These are phyloP conservation scores for Colletotrichum australisinense DNA, from an alignment of 2,329 filamentous ascomycete genomes.

Conservation along the genomic window DNA sequence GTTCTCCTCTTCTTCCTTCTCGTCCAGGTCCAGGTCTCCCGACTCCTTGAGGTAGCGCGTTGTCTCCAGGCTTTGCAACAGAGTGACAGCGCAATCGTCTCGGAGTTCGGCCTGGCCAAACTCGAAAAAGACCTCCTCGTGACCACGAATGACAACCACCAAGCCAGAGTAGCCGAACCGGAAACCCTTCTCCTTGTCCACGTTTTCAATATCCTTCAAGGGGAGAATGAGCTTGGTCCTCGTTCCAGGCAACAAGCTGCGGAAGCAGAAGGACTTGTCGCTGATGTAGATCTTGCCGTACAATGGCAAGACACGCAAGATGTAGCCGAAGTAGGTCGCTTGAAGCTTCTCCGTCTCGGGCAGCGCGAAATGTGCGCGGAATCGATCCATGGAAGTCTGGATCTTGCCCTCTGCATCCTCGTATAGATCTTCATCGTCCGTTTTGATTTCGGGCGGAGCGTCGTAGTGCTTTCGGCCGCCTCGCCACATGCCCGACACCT, in stretches of 20 bases:
- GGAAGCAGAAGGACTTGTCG: constrained; percentile 88
- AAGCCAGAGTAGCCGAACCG: constrained; percentile 91
- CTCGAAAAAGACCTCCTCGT: constrained; percentile 97
- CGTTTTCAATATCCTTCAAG: constrained; percentile 90
- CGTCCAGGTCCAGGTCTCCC: constrained; percentile 73
- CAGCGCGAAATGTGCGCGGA: constrained; percentile 91
- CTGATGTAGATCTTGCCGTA: constrained; percentile 98
- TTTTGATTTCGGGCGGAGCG: constrained; percentile 63
- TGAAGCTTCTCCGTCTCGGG: constrained; percentile 84
- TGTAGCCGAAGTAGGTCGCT: constrained; percentile 90
- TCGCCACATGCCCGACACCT: constrained; percentile 97
- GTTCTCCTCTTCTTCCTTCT: constrained; percentile 76
- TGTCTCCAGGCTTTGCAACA: constrained; percentile 81
- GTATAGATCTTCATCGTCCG: constrained; percentile 65
- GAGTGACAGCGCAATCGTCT: constrained; percentile 88
- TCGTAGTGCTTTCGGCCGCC: constrained; percentile 91
- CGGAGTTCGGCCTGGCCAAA: constrained; percentile 82
- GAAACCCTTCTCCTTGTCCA: constrained; percentile 95
- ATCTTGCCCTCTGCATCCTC: constrained; percentile 73
- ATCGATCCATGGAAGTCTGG: constrained; percentile 79
- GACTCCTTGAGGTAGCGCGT: constrained; percentile 78
- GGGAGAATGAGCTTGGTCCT: constrained; percentile 93
- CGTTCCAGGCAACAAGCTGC: constrained; percentile 88
- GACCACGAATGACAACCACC: constrained; percentile 91
- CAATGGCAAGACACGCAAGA: constrained; percentile 89